Evolutionary conservation across 805 yeast species (phyloP), one percentile per base, ranked within the genome.

Genomic region (Wickerhamiella brachini): DNA sequence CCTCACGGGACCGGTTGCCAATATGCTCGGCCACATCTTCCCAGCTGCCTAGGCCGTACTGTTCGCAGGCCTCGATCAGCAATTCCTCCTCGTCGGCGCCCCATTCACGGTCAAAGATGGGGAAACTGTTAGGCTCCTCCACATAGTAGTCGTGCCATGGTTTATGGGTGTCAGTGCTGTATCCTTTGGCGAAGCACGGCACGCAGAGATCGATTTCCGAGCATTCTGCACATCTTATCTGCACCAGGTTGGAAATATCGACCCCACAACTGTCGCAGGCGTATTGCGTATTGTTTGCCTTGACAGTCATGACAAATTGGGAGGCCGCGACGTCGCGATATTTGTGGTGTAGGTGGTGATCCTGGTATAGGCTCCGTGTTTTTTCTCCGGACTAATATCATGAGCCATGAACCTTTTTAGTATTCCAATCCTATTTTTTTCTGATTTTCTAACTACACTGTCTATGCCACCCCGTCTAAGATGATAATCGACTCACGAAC

Each of bases 71-170:
- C 65, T 88, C 95, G 13, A 94, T 77, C 53, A 93, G 70, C 31
- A 86, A 72, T 51, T 89, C 64, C 67, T 93, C 99, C 66, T 93
- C 99, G 68, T 93, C 98, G 1, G 98, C 98, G 38, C 98, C 99
- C 97, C 98, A 93, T 51, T 83, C 89, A 51, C 75, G 78, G 49
- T 80, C 84, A 58, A 94, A 82, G 9, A 94, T 85, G 0, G 99
- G 98, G 62, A 86, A 90, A 2, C 95, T 84, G 62, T 90, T 90
- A 59, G 94, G 96, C 66, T 93, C 98, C 24, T 90, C 81, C 15
- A 93, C 85, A 61, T 80, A 78, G 65, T 93, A 93, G 62, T 85
- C 94, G 65, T 93, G 99, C 75, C 80, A 85, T 10, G 98, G 97
- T 65, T 87, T 82, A 70, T 93, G 99, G 54, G 78, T 81, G 2